A percentile compares a stretch with the other conserved stretches of the same genome.
These are phyloP conservation scores for Elaeagnus macrophylla DNA, from an alignment of 306 rosid genomes.

Conservation along the genomic window DNA sequence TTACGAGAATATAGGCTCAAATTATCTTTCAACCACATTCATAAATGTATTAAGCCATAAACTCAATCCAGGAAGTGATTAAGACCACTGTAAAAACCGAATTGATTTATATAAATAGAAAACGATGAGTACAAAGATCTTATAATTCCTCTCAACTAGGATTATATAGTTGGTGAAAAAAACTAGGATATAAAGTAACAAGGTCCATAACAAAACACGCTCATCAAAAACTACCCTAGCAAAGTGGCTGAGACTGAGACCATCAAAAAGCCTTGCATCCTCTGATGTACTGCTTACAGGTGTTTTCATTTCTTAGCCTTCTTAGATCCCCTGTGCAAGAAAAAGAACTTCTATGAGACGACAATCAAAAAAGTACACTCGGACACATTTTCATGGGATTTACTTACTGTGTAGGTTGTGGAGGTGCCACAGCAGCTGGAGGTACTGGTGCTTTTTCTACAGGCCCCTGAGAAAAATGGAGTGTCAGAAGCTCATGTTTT, in stretches of 20 bases:
- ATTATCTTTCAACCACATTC: too few species aligned
- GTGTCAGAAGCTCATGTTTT: too few species aligned
- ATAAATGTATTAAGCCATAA: too few species aligned
- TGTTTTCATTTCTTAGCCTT: constrained; percentile 55
- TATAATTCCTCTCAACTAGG: too few species aligned
- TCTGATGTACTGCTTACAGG: constrained; percentile 11
- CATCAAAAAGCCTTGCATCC: constrained; percentile 14
- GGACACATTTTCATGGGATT: neutral
- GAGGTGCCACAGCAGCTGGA: constrained; percentile 30
- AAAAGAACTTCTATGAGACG: neutral
- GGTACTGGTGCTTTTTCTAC: constrained; percentile 35
- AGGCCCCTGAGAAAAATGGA: constrained; percentile 48
- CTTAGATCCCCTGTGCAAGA: constrained; percentile 56
- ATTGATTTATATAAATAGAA: too few species aligned
- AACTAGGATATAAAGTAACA: too few species aligned
- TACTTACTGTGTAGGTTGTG: constrained; percentile 66
- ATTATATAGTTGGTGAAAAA: too few species aligned
- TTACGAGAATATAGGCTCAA: too few species aligned
- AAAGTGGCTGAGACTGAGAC: constrained; percentile 11
- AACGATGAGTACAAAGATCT: too few species aligned
- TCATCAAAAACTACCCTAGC: constrained; percentile 42
- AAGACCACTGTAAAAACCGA: too few species aligned
- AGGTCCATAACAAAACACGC: neutral
- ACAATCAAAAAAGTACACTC: neutral
- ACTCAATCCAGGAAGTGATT: too few species aligned